Evolutionary conservation across 2,329 filamentous ascomycete species (phyloP).

Genomic region (Metarhizium rileyi): DNA sequence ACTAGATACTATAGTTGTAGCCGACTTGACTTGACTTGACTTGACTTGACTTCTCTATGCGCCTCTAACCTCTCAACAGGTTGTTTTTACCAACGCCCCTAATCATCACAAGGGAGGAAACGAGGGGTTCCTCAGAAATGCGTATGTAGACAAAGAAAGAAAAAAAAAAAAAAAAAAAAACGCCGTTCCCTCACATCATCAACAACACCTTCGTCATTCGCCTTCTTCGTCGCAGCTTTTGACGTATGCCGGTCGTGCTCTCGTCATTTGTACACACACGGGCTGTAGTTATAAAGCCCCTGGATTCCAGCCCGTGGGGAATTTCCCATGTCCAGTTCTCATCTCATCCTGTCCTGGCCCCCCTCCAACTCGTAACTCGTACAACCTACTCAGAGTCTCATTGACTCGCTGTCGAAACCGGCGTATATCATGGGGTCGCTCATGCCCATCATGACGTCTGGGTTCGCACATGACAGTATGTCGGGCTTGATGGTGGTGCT

Average conservation of each 20-base stretch:
- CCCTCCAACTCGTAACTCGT: background rate
- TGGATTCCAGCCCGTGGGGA: background rate
- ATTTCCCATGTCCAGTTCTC: background rate
- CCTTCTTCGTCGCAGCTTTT: background rate
- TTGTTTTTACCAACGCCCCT: too few relatives aligned
- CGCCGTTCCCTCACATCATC: too few relatives aligned
- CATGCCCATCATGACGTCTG: constrained; percentile 47
- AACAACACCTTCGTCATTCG: background rate
- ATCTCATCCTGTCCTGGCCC: background rate
- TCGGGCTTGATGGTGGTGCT: constrained; percentile 46
- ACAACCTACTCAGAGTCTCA: constrained; percentile 26
- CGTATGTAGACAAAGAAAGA: too few relatives aligned
- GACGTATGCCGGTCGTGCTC: background rate
- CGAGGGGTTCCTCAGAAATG: too few relatives aligned
- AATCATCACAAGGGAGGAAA: too few relatives aligned
- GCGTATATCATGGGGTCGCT: constrained; percentile 50
- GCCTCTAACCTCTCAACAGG: too few relatives aligned
- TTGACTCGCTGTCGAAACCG: constrained; percentile 37
- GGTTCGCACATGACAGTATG: constrained; percentile 39
- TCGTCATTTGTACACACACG: background rate
- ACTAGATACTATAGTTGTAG: too few relatives aligned
- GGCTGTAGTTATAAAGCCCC: background rate
- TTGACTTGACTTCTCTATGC: too few relatives aligned
- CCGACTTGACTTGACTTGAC: too few relatives aligned
- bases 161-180: too few relatives aligned